Base-by-base conservation (phyloP, 257 asterid species). In the Anisodus acutangulus region DNA sequence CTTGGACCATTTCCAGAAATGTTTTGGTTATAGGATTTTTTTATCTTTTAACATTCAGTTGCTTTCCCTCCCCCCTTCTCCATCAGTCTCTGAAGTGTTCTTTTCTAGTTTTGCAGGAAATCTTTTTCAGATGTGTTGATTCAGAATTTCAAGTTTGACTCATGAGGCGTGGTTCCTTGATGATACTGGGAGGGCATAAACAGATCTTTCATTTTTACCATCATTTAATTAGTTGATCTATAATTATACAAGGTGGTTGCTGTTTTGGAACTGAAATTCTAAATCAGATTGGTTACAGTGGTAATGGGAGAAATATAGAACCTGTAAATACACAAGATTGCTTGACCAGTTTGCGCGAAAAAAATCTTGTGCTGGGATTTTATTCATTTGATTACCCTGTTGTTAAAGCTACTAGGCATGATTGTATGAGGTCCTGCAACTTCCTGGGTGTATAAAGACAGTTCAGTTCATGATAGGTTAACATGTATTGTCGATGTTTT, bases 31-130 rank as follows among this genome's bases (percentile, higher is more conserved):
- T 59, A 59, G 22, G 26, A 58, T 19, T 60, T 59, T 57, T 8
- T 13, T 8, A 70, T 70, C 76, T 31, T 68, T 13, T 15, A 9
- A 43, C 7, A n/a, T 71, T 71, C 58, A 43, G 9, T 70, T 71
- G 16, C 57, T 66, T 19, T 4, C 60, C n/a, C 63, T 8, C 22
- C 43, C n/a, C 43, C 71, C 19, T 12, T 19, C 45, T 45, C 79
- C 0, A 0, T 8, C 22, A 0, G 3, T 68, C 13, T 39, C 35
- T 45, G 59, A 45, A 43, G 41, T 10, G 6, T n/a, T 72, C 39
- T 45, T n/a, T 71, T n/a, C 58, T 74, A 47, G 45, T 66, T 31
- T 31, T 74, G 80, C 80, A 74, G 80, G 59, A 49, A 22, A 67
- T 35, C 43, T 5, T 67, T 39, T 35, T 37, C 74, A 67, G 49